Percentiles rank a stretch among this genome's conserved stretches.
Conservation (phyloP, 2,329 filamentous ascomycete species). For the Neofusicoccum sp. region DNA sequence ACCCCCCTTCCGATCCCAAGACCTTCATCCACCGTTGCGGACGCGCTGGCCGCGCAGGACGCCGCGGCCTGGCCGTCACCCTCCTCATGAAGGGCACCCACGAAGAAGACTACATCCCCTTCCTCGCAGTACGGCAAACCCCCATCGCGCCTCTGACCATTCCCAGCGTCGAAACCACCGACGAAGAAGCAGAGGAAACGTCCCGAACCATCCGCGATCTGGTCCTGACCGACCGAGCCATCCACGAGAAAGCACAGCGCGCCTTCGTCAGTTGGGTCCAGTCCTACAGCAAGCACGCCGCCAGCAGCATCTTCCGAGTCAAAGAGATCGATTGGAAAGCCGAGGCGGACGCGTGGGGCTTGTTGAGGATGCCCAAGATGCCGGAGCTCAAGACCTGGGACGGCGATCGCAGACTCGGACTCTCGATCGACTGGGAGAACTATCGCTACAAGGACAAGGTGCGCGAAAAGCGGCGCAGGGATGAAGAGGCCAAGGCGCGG, state of each 20-base stretch:
- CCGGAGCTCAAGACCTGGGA: slow-evolving; percentile 64
- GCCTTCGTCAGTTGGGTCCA: slow-evolving; percentile 93
- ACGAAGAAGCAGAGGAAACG: slow-evolving; percentile 58
- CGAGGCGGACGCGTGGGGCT: slow-evolving; percentile 77
- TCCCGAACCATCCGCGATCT: slow-evolving; percentile 62
- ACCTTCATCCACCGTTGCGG: slow-evolving; percentile 69
- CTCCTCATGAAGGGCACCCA: slow-evolving; percentile 74
- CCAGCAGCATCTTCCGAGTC: slow-evolving; percentile 84
- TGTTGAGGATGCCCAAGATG: slow-evolving; percentile 88
- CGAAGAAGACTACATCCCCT: slow-evolving; percentile 87
- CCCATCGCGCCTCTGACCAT: slow-evolving; percentile 66
- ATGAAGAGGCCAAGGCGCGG: slow-evolving; percentile 33
- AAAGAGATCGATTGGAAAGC: slow-evolving; percentile 81
- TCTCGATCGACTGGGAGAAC: slow-evolving; percentile 40
- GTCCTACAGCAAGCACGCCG: slow-evolving; percentile 87
- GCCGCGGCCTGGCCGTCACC: slow-evolving; percentile 77
- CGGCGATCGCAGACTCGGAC: slow-evolving; percentile 42
- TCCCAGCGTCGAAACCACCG: slow-evolving; percentile 57
- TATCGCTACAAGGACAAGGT: slow-evolving; percentile 46
- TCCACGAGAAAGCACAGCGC: slow-evolving; percentile 85
- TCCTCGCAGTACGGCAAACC: slow-evolving; percentile 82
- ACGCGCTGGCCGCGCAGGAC: slow-evolving; percentile 61
- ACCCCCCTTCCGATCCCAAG: slow-evolving; percentile 84
- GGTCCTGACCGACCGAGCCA: slow-evolving; percentile 59
- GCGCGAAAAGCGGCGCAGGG: slow-evolving; percentile 43